Evolutionary conservation across 805 yeast genomes (phyloP).

Genomic region (Cyberlindnera mrakii): DNA sequence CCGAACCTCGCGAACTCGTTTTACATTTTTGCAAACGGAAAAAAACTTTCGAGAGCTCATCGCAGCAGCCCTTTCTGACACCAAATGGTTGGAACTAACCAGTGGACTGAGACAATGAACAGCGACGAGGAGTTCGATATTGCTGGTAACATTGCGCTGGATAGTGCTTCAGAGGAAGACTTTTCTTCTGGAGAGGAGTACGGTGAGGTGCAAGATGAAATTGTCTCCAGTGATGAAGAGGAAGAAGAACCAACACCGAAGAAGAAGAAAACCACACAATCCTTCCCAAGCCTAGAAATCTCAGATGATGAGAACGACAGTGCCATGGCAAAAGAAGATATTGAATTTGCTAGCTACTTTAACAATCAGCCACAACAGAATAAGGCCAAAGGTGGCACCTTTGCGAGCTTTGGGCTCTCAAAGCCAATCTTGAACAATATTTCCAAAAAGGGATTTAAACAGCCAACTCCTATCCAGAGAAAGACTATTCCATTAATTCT

Average conservation of each 20-base stretch:
- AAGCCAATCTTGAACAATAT: conserved; percentile 65
- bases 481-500: conserved; percentile 88
- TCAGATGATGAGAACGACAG: conserved; percentile 42
- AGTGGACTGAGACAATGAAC: neutral
- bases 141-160: conserved; percentile 51
- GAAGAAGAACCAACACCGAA: conserved; percentile 27
- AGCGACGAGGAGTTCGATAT: conserved; percentile 49
- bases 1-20: neutral
- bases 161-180: conserved; percentile 32
- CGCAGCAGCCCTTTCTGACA: neutral
- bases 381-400: conserved; percentile 72
- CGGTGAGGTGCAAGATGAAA: conserved; percentile 46
- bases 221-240: conserved; percentile 45
- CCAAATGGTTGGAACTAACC: conserved; percentile 12
- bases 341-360: conserved; percentile 41
- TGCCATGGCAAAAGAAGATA: conserved; percentile 32
- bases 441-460: conserved; percentile 78
- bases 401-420: conserved; percentile 86
- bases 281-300: conserved; percentile 47
- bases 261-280: conserved; percentile 20
- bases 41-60: conserved; percentile 1
- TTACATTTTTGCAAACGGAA: neutral
- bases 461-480: conserved; percentile 97
- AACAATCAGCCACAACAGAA: conserved; percentile 39
- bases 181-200: conserved; percentile 26